Evolutionary conservation across 257 asterid species (phyloP), one percentile per base, ranked within the genome.

Genomic region (Nicotiana noctiflora): DNA sequence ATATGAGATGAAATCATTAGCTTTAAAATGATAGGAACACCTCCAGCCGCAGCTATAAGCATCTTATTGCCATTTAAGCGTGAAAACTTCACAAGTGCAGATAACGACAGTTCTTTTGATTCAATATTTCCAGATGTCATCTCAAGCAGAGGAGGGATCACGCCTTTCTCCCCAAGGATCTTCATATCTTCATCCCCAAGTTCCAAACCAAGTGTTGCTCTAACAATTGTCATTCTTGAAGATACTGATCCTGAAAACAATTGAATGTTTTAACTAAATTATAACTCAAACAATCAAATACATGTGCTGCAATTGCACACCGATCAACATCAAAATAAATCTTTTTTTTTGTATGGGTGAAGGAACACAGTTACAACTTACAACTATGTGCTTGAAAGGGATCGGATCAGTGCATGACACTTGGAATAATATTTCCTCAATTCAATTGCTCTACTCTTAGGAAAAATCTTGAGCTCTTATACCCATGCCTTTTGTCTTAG

Each of bases 51-150:
- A 67, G 92, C 88, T 44, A 89, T 81, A 52, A 87, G 89, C 56
- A 19, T 85, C 81, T 91, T 91, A 81, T 89, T 91, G 61, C 61
- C 79, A 19, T 44, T 85, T 23, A 79, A 82, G 19, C 87, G 40
- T 2, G 91, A 88, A 15, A 91, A 84, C 84, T 89, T 88, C 25
- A 80, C 86, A 29, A 91, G 90, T 2, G 87, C 87, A 27, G 82
- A 86, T 25, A 89, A 61, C 3, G 93, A 85, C 14, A 80, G 78
- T 59, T 88, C 89, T 81, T 88, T 88, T 10, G 90, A 87, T 80
- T 88, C 95, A 4, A 87, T 60, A 40, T 65, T 86, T 32, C 82
- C 91, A n/a, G 90, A 84, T 11, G 88, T 65, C 95, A 91, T 91
- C 81, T 89, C 92, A 4, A 91, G 90, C 75, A 91, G 81, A 53